A percentile compares a stretch with the other conserved stretches of the same genome.
Conservation (phyloP, 2,329 filamentous ascomycete genomes). For the Pseudopyrenochaeta lycopersici region DNA sequence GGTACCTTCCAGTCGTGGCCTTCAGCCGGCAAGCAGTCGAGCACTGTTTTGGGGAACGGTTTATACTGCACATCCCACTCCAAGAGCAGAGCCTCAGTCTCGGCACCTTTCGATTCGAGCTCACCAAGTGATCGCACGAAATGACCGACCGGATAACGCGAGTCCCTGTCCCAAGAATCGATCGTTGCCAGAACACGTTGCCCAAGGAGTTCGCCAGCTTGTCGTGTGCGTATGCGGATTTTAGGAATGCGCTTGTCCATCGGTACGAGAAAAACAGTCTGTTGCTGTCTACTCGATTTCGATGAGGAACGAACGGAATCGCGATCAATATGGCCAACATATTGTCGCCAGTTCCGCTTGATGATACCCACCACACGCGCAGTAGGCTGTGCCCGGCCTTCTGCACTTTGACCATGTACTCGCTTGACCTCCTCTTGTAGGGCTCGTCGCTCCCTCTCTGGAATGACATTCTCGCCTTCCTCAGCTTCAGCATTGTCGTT, state of each 20-base stretch:
- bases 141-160: slow-evolving; percentile 90
- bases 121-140: slow-evolving; percentile 93
- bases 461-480: slow-evolving; percentile 76
- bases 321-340: slow-evolving; percentile 93
- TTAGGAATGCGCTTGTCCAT: slow-evolving; percentile 99
- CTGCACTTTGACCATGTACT: slow-evolving; percentile 77
- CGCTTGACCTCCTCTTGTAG: slow-evolving; percentile 91
- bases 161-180: slow-evolving; percentile 94
- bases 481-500: slow-evolving; percentile 94
- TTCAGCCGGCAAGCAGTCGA: slow-evolving; percentile 90
- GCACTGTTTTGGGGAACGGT: slow-evolving; percentile 92
- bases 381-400: slow-evolving; percentile 86
- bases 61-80: slow-evolving; percentile 98
- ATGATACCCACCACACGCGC: slow-evolving; percentile 90
- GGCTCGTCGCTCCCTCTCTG: slow-evolving; percentile 84
- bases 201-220: slow-evolving; percentile 86
- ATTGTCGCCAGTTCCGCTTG: slow-evolving; percentile 97
- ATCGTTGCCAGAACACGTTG: slow-evolving; percentile 93
- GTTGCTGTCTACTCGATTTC: slow-evolving; percentile 82
- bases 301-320: slow-evolving; percentile 79
- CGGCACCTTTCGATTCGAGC: slow-evolving; percentile 94
- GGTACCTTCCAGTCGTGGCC: slow-evolving; percentile 96
- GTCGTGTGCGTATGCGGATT: slow-evolving; percentile 89
- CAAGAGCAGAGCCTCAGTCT: slow-evolving; percentile 91
- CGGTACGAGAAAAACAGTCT: slow-evolving; percentile 92